phyloP scores from a whole-genome alignment of 305 asterid genomes.

The Fraxinus nigra region DNA sequence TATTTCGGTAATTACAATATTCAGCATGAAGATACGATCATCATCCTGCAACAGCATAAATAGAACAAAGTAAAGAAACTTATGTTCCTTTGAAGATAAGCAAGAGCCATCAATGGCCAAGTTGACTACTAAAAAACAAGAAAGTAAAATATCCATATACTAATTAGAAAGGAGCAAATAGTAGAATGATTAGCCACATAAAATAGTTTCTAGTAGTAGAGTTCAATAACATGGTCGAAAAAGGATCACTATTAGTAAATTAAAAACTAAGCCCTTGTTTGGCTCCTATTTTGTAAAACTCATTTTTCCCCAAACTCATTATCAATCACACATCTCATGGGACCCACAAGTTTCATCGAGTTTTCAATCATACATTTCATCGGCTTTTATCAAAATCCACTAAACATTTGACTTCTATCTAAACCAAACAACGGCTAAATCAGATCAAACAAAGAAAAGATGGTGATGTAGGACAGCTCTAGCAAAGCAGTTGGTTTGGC shows the following conservation, averaged over 20 bases:
- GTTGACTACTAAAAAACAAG: constrained; percentile 3
- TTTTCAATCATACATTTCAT: background rate
- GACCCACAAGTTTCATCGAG: background rate
- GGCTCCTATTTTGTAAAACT: background rate
- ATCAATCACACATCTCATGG: background rate
- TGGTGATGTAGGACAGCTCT: background rate
- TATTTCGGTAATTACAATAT: constrained; percentile 61
- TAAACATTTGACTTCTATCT: background rate
- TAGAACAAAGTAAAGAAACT: constrained; percentile 28
- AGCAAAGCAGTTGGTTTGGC: background rate
- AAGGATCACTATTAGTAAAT: background rate
- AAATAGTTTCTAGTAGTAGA: background rate
- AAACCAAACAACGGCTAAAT: background rate
- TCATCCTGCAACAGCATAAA: constrained; percentile 65
- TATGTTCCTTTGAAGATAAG: constrained; percentile 7
- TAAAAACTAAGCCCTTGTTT: background rate
- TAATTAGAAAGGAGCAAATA: constrained; percentile 3
- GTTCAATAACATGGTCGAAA: background rate
- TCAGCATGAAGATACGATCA: constrained; percentile 57
- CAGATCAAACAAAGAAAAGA: constrained; percentile 9
- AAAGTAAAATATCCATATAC: constrained; percentile 1
- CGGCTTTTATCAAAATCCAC: background rate
- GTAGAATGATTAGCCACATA: background rate
- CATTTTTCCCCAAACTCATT: background rate
- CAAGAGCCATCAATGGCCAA: constrained; percentile 4